A percentile compares a stretch with the other conserved stretches of the same genome.
Conservation (phyloP, 306 rosid species). For the Prunus mira region DNA sequence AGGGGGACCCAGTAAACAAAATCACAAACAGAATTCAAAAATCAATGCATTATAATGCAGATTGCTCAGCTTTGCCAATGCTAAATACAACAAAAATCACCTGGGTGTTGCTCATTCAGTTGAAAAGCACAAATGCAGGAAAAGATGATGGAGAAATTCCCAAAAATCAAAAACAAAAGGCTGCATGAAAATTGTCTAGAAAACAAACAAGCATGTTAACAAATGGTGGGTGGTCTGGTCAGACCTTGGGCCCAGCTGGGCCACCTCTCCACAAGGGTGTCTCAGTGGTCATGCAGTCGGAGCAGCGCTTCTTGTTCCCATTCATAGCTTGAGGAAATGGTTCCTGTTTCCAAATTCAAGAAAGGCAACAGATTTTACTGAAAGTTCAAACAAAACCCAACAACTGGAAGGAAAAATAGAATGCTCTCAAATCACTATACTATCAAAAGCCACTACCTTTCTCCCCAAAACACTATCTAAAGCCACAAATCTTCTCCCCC, state of each 20-base stretch:
- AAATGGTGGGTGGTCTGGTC: neutral
- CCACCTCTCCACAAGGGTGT: slow-evolving; percentile 91
- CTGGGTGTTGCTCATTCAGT: neutral
- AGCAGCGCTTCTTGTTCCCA: slow-evolving; percentile 45
- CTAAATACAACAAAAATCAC: neutral
- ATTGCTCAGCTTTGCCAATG: neutral
- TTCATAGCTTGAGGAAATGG: slow-evolving; percentile 14
- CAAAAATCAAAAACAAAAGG: neutral
- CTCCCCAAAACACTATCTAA: neutral
- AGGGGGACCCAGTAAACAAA: neutral
- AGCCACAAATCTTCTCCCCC: slow-evolving; percentile 33
- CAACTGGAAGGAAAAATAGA: neutral
- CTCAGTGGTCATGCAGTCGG: slow-evolving; percentile 61
- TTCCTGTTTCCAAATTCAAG: slow-evolving; percentile 29
- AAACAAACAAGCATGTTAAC: neutral
- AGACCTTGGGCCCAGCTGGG: slow-evolving; percentile 81
- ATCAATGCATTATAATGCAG: no score
- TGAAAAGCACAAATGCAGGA: neutral
- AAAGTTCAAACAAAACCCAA: neutral
- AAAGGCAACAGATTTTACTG: neutral
- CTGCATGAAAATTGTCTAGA: neutral
- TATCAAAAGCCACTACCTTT: slow-evolving; percentile 29
- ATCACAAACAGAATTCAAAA: neutral
- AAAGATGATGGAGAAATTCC: no score
- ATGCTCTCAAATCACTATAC: neutral